These are phyloP conservation scores for Cymbopogon citratus DNA, from an alignment of 176 grass and related monocot genomes.

Conservation along the genomic window DNA sequence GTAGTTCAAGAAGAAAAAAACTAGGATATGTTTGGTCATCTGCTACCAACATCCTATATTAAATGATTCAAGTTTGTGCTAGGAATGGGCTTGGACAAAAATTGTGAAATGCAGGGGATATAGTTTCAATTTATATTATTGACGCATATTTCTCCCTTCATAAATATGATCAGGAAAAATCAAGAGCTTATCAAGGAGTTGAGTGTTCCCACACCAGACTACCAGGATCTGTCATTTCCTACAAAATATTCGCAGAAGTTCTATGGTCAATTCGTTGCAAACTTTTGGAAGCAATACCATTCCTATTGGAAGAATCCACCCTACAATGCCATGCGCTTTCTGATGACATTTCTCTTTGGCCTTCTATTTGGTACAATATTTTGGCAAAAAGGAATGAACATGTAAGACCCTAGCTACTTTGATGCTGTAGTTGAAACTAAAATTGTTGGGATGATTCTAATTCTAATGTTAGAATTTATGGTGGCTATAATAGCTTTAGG, in stretches of 20 bases:
- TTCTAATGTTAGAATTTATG: not conserved
- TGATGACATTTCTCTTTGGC: conserved; percentile 63
- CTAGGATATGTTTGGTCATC: too few species aligned
- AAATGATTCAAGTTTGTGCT: not conserved
- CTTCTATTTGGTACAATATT: conserved; percentile 83
- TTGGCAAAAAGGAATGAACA: conserved; percentile 69
- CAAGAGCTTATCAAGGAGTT: conserved; percentile 74
- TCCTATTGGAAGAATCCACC: conserved; percentile 93
- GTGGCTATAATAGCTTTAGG: conserved; percentile 15
- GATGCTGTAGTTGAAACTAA: conserved; percentile 10
- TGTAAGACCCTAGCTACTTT: conserved; percentile 33
- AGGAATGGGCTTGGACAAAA: not conserved
- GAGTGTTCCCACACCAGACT: conserved; percentile 44
- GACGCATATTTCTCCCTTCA: not conserved
- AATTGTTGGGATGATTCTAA: not conserved
- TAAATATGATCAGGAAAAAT: conserved; percentile 29
- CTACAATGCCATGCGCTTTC: conserved; percentile 70
- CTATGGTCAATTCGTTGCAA: conserved; percentile 50
- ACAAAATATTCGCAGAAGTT: conserved; percentile 76
- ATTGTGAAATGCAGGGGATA: not conserved
- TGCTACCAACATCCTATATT: not conserved
- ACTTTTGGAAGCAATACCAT: conserved; percentile 74
- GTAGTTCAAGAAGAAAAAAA: too few species aligned
- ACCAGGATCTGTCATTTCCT: conserved; percentile 68
- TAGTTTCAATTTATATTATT: not conserved